Percentiles rank a stretch among this genome's conserved stretches.
Evolutionary conservation across 2,329 filamentous ascomycete genomes (phyloP).

Genomic region (Colletotrichum tabaci): DNA sequence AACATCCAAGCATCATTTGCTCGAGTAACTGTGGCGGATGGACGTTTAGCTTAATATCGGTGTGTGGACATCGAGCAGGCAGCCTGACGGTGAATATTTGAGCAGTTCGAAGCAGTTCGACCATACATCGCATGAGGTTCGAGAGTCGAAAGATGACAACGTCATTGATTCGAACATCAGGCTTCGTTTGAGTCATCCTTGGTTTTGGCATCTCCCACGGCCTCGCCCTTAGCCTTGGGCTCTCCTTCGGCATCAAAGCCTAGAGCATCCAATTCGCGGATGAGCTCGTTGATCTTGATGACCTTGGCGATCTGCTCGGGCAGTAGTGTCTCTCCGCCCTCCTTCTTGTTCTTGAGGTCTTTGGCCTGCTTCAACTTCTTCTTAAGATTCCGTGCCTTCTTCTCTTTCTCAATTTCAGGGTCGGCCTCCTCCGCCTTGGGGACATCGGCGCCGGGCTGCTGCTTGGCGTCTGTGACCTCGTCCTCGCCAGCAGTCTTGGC

Average conservation of each 20-base stretch:
- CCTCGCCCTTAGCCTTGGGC: conserved; percentile 52
- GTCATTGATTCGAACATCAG: background rate
- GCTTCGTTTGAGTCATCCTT: conserved; percentile 17
- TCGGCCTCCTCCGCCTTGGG: conserved; percentile 66
- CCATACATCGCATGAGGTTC: background rate
- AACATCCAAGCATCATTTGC: background rate
- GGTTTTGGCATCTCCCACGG: conserved; percentile 4
- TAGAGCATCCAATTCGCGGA: conserved; percentile 87
- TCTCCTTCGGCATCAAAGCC: conserved; percentile 88
- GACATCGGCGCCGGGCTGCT: conserved; percentile 47
- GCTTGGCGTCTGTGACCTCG: conserved; percentile 57
- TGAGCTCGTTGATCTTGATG: conserved; percentile 95
- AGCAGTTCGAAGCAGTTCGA: too few species aligned
- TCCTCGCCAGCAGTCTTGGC: conserved; percentile 71
- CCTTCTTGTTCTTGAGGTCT: conserved; percentile 92
- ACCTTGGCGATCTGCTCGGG: conserved; percentile 98
- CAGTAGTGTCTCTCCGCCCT: conserved; percentile 84
- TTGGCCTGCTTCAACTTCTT: conserved; percentile 97
- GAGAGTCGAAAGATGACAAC: background rate
- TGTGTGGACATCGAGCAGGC: conserved; percentile 5
- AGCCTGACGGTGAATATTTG: background rate
- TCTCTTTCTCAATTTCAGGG: conserved; percentile 85
- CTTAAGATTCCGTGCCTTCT: conserved; percentile 90
- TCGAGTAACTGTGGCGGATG: background rate
- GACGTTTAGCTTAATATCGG: background rate